Evolutionary conservation across 306 rosid genomes (phyloP), one percentile per base, ranked within the genome.

Genomic region (Fagus sylvatica): DNA sequence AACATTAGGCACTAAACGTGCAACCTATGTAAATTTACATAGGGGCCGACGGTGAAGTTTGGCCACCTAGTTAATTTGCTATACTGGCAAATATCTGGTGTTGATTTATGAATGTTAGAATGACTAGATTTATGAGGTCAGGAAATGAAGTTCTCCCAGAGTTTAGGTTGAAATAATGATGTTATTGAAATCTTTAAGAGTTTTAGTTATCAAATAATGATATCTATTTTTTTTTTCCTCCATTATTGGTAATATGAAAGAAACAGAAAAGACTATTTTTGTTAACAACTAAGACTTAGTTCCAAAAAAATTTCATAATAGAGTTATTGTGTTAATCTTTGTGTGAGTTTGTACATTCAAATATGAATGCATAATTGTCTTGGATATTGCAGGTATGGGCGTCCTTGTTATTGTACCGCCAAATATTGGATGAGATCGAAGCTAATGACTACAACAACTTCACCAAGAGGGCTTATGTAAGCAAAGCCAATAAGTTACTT

Each of bases 361-460:
- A 39, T 17, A 36, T 37, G 70, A 65, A 3, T 10, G 12, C 70
- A 57, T 57, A 28, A 57, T 57, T 28, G 53, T 82, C 7, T 67
- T 76, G 76, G 57, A 15, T 82, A 55, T 78, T 84, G 80, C 76
- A 92, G 97, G 96, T 90, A 22, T 87, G 86, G 91, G 96, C 97
- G 0, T 87, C 97, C 0, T 81, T 92, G 87, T 78, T 87, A 37
- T 66, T 92, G 30, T 92, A 92, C 77, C 82, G 96, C 6, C 88
- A 82, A 77, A 92, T 92, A 81, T 82, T 92, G 84, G 96, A 92
- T 15, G 97, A 92, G 83, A 87, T 92, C 32, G 97, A 92, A 84
- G 93, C 91, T 7, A 92, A 92, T 71, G 96, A 90, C 73, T 92
- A 86, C 83, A 86, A 92, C 83, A 92, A 82, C 84, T 92, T 90